Evolutionary conservation across 176 grass and related monocot genomes (phyloP), one percentile per base, ranked within the genome.

Genomic region (Dendrocalamus sinicus): DNA sequence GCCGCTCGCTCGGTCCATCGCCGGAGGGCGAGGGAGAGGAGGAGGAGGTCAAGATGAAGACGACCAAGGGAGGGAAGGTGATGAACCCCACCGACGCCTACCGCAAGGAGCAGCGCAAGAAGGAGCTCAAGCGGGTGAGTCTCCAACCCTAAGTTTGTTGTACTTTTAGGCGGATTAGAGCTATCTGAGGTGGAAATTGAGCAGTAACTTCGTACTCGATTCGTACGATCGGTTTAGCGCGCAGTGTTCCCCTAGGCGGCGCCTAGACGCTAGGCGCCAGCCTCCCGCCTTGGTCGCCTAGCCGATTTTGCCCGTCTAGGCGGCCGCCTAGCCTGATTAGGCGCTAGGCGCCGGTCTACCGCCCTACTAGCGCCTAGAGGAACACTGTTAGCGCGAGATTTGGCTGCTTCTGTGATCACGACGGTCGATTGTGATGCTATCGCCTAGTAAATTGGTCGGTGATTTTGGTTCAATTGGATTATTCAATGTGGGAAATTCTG

Each of bases 61-160:
- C 94, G 67, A 99, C 96, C 23, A 99, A 99, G 84, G 96, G 96
- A 67, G 96, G 96, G 72, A 96, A 96, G 88, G 92, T 88, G 41
- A 99, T 99, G 96, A 99, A 99, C 82, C 96, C 96, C 68, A 99
- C 96, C 20, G 96, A 99, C 62, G 90, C 96, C 65, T 96, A 85
- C 83, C 93, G 96, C 86, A 99, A 99, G 92, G 79, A 92, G 92
- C 84, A 92, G 65, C 96, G 96, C 60, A 96, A 92, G 82, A 99
- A 96, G 88, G 96, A 99, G 84, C 88, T 99, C 73, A 99, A 99
- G 89, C 83, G 96, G 92, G 96, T 95, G 88, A 76, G 88, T 69
- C 16, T n/a, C 81, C 45, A 69, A 46, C 76, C 81, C 85, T 91
- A 91, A 85, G 58, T 67, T 72, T 78, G 7, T 5, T 73, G 16